Percentiles rank a stretch among this genome's conserved stretches.
Evolutionary conservation across 306 rosid genomes (phyloP).

Genomic region (Ammopiptanthus mongolicus): DNA sequence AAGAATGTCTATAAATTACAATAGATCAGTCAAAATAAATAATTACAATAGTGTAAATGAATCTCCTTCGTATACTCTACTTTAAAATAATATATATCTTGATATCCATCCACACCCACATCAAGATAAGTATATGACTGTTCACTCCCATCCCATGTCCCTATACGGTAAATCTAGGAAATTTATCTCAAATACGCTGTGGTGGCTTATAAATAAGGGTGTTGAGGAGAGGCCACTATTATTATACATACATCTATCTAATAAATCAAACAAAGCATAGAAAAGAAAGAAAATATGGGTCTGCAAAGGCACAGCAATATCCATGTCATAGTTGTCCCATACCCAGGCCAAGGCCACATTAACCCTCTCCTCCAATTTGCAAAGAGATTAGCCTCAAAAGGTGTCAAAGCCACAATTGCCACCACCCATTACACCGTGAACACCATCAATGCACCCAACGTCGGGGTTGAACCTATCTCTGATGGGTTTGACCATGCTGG

Average conservation of each 20-base stretch:
- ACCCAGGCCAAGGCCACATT: conserved; percentile 56
- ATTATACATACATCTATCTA: background rate
- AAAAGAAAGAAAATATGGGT: background rate
- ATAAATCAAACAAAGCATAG: background rate
- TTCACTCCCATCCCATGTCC: too few species aligned
- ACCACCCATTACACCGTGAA: conserved; percentile 42
- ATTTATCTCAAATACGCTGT: background rate
- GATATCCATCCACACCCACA: too few species aligned
- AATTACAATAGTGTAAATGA: too few species aligned
- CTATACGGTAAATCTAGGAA: too few species aligned
- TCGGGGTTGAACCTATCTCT: conserved; percentile 50
- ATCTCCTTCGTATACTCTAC: too few species aligned
- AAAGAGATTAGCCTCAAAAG: conserved; percentile 39
- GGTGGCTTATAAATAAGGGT: background rate
- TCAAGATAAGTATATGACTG: too few species aligned
- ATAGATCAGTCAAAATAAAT: too few species aligned
- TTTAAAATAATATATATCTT: too few species aligned
- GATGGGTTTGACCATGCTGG: conserved; percentile 56
- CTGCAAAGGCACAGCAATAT: background rate
- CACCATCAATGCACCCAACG: conserved; percentile 31
- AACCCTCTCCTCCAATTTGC: conserved; percentile 50
- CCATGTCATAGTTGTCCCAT: conserved; percentile 41
- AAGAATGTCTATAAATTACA: too few species aligned
- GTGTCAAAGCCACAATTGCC: conserved; percentile 43
- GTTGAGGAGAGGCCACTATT: background rate